Evolutionary conservation across 176 grass and related monocot species (phyloP), one percentile per base, ranked within the genome.

Genomic region (Ensete glaucum): DNA sequence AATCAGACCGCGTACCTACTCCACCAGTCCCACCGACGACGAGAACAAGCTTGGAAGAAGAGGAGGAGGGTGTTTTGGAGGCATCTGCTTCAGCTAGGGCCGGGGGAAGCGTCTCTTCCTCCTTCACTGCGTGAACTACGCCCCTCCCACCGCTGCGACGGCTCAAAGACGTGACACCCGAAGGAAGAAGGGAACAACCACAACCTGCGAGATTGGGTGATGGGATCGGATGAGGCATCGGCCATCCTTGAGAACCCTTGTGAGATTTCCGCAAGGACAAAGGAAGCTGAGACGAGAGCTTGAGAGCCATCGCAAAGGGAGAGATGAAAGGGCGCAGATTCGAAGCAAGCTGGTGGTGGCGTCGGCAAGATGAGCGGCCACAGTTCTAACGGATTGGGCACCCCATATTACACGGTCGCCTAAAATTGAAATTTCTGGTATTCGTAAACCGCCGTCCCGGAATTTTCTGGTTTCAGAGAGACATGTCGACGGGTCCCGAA

Each of bases 11-110:
- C 85, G 6, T 72, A 97, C 90, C 93, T 48, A 93, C 93, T 76
- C 93, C 93, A 52, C 90, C 93, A 25, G 87, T 82, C 43, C 87
- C 93, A 2, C 93, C 93, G 56, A 88, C 74, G 72, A 93, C 93
- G 10, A 97, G 80, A 54, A 97, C 87, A 9, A 93, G 77, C 79
- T 90, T 93, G 67, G 83, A 83, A 56, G 83, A 90, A 34, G 87
- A 79, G 9, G 82, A 73, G 13, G 82, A 73, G 13, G 73, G 25
- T 11, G 54, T 25, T 13, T 73, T 65, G 25, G 81, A 52, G 5
- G 14, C 56, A 12, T 74, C 58, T 16, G 77, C 11, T 74, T 81
- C 77, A 11, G 21, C 71, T 1, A 80, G 62, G 25, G 19, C 64
- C 24, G 53, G 73, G 54, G 74, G 34, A 54, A 63, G 83, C 25